Percentiles rank a stretch among this genome's conserved stretches.
These are phyloP conservation scores for Dactylorhiza incarnata DNA, from an alignment of 106 monocot species.

Conservation along the genomic window DNA sequence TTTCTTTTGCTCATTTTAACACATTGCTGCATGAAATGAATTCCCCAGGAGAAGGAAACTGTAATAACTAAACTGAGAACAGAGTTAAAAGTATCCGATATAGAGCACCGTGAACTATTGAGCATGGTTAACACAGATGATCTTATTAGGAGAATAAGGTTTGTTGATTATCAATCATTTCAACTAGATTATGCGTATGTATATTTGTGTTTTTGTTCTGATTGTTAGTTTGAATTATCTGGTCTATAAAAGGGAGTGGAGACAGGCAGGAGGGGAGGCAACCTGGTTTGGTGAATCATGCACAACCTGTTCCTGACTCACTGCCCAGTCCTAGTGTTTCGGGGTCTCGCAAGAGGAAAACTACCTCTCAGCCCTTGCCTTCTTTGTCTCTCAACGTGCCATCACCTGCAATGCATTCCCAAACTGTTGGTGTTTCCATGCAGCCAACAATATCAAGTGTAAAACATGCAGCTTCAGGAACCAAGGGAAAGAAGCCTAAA, in stretches of 20 bases:
- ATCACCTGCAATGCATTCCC: constrained; percentile 42
- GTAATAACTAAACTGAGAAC: constrained; percentile 85
- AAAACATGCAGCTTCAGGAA: constrained; percentile 41
- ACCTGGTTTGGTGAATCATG: constrained; percentile 28
- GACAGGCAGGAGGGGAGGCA: constrained; percentile 43
- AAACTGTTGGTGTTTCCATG: constrained; percentile 33
- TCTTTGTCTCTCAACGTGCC: constrained; percentile 30
- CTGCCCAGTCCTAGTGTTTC: constrained; percentile 48
- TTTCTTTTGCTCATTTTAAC: constrained; percentile 5
- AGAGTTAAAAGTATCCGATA: constrained; percentile 74
- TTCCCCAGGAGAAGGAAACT: constrained; percentile 73
- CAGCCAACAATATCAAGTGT: constrained; percentile 55
- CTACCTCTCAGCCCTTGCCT: constrained; percentile 26
- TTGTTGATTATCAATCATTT: neutral
- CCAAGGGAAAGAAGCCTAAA: constrained; percentile 80
- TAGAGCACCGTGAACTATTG: constrained; percentile 70
- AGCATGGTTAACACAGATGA: constrained; percentile 79
- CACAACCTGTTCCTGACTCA: constrained; percentile 39
- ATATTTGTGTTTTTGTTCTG: neutral
- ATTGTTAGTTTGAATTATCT: constrained; percentile 6
- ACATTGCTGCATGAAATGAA: neutral
- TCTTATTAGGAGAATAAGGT: constrained; percentile 63
- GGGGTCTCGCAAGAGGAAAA: constrained; percentile 54
- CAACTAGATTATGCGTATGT: neutral
- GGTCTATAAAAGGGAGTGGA: constrained; percentile 47